Base-by-base conservation (phyloP, 805 yeast species). In the Yarrowia hollandica region DNA sequence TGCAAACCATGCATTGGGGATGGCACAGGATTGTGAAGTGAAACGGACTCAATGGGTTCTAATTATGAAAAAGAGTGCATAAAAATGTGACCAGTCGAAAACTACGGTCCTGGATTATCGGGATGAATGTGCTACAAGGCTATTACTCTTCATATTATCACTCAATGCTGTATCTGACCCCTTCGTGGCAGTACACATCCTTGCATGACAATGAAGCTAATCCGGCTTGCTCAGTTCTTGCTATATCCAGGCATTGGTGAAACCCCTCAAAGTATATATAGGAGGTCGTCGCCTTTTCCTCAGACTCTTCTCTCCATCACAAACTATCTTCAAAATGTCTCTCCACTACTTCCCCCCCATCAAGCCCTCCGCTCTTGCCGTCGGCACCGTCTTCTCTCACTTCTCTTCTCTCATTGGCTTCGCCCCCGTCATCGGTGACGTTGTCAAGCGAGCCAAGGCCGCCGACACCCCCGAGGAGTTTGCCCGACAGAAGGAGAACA, bases 371-470 rank as follows among this genome's bases (percentile, higher is more conserved):
- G 70, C 78, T 22, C 66, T 75, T 60, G 75, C 76, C 44, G 62
- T 75, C 44, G 78, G 78, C 38, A 68, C 77, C 41, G 69, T 65
- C 61, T 75, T 70, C 69, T 57, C 72, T 56, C 75, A 74, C 62
- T 67, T 68, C 38, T 58, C 73, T 59, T 62, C 68, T 44, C 69
- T 74, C 61, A 38, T 75, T 33, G 63, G 70, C 18, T 64, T 71
- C 50, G 70, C 72, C 19, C 78, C 78, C 23, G 66, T 74, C 30
- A 68, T 75, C 60, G 76, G 76, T 35, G 70, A 73, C 34, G 71
- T 75, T n/a, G 67, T 64, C 67, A 61, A 68, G 62, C 70, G 67
- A 65, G 76, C 77, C 42, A 68, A 67, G 64, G 42, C 56, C 28
- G 55, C 68, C 19, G 66, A 68, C 58, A 66, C 68, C 52, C 70